Evolutionary conservation across 2,329 filamentous ascomycete genomes (phyloP), one percentile per base, ranked within the genome.

Genomic region (Talaromyces albobiverticillius): DNA sequence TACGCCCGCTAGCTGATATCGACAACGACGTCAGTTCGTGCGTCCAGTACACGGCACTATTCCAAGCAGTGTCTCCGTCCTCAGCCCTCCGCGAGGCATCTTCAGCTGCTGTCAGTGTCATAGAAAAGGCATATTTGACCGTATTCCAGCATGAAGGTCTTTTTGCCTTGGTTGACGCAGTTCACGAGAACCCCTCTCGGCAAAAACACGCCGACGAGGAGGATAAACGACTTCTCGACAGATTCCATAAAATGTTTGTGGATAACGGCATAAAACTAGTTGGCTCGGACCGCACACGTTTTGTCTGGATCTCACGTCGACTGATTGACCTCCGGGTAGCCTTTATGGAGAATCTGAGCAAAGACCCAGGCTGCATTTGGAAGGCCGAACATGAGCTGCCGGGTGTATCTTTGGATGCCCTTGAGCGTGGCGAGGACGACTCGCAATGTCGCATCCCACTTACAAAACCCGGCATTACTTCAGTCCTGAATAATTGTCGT

Each of bases 41-140:
- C 3, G 50, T 52, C 23, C 50, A 52, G 36, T 52, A 45, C 29
- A 32, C 46, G 50, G 50, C 50, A 10, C 34, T 52, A 4, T 52
- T 45, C 13, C 50, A 52, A n/a, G 50, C 50, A 18, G 25, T 52
- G 20, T 52, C 50, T 31, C 40, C 50, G 11, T 32, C 14, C 20
- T 11, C 38, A 9, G 40, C 45, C 3, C 11, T 52, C 13, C 20
- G 38, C 11, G 31, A 52, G 38, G 50, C 36, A 45, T 46, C 50
- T 22, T 40, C 36, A 20, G 36, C n/a, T 20, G 36, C 36, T 20
- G 7, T 40, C 16, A 22, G 16, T 11, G 8, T 40, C 13, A 22
- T 40, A 22, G 36, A 40, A 8, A 40, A 40, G 36, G 36, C 36
- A 20, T 40, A 40, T 20, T 20, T 40, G 16, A 11, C 16, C 36